Conservation (phyloP, 352 stramenopile species). For the Pythium graminicola region DNA sequence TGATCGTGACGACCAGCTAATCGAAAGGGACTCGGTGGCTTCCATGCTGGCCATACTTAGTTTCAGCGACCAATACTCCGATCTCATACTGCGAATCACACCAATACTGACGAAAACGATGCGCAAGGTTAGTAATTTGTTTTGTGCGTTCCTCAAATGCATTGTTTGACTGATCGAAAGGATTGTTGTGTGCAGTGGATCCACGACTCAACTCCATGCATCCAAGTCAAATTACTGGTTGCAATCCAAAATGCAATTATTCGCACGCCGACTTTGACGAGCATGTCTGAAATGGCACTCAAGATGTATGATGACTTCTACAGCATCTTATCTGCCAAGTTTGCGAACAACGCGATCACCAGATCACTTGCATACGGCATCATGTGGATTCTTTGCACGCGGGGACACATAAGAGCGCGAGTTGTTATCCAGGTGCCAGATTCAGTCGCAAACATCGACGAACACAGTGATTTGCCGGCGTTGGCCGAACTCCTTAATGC, state of each 20-base stretch:
- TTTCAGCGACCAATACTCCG: slow-evolving; percentile 2
- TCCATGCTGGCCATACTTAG: slow-evolving; percentile 13
- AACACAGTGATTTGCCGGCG: not conserved
- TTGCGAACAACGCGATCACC: not conserved
- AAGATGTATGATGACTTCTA: slow-evolving; percentile 6
- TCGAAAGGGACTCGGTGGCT: slow-evolving; percentile 1
- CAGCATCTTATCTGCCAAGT: not conserved
- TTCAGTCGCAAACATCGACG: not conserved
- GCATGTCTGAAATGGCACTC: not conserved
- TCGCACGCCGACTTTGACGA: not conserved
- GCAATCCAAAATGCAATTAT: slow-evolving; percentile 11
- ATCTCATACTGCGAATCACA: slow-evolving; percentile 3
- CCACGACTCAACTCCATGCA: not conserved
- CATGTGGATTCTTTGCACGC: slow-evolving; percentile 17
- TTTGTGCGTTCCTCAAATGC: too few species aligned
- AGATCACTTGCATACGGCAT: slow-evolving; percentile 2
- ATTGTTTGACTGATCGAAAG: too few species aligned
- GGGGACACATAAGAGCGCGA: not conserved
- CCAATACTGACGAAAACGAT: slow-evolving; percentile 1
- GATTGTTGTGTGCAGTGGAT: slow-evolving; percentile 7
- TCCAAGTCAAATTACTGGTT: slow-evolving; percentile 13
- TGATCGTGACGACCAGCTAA: not conserved
- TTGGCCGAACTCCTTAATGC: slow-evolving; percentile 4
- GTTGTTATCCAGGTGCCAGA: not conserved
- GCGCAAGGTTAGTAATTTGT: not conserved